phyloP scores from a whole-genome alignment of 768 basidiomycete genomes.

The Rhodotorula taiwanensis region DNA sequence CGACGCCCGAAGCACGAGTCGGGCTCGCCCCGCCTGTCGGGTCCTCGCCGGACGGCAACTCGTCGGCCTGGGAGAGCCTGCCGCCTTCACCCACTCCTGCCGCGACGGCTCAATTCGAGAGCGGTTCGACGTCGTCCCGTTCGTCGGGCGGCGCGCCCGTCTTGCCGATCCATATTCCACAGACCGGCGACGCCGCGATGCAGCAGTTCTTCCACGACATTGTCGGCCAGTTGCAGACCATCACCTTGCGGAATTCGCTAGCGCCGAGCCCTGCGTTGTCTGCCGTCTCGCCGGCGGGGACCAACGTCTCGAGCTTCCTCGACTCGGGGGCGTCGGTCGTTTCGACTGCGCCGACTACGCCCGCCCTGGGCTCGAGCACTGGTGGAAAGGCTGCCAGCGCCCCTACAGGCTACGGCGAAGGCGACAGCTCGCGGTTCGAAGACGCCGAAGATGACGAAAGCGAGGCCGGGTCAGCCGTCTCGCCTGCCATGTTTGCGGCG shows the following conservation, averaged over 20 bases:
- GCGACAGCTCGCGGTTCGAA: slow-evolving; percentile 35
- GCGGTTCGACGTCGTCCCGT: slow-evolving; percentile 1
- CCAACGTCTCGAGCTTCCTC: slow-evolving; percentile 21
- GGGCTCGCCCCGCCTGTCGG: slow-evolving; percentile 11
- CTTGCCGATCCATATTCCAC: slow-evolving; percentile 57
- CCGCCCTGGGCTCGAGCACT: not conserved
- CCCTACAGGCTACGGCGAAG: not conserved
- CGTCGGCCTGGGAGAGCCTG: slow-evolving; percentile 23
- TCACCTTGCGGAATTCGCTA: slow-evolving; percentile 36
- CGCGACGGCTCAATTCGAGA: slow-evolving; percentile 8
- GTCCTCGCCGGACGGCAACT: slow-evolving; percentile 1
- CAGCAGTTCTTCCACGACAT: slow-evolving; percentile 76
- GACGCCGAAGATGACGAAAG: slow-evolving; percentile 41
- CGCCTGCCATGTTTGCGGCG: not conserved
- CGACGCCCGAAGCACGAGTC: slow-evolving; percentile 33
- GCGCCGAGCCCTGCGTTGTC: slow-evolving; percentile 23
- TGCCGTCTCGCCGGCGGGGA: slow-evolving; percentile 22
- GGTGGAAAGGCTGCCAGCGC: not conserved
- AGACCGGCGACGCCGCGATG: slow-evolving; percentile 65
- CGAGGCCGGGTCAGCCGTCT: slow-evolving; percentile 8
- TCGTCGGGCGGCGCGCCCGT: slow-evolving; percentile 37
- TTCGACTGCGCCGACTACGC: slow-evolving; percentile 15
- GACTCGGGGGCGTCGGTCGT: slow-evolving; percentile 3
- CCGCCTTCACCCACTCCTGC: slow-evolving; percentile 30
- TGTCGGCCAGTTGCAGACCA: slow-evolving; percentile 49